A percentile compares a stretch with the other conserved stretches of the same genome.
These are phyloP conservation scores for Exophiala sp. DNA, from an alignment of 2,329 filamentous ascomycete species.

Conservation along the genomic window DNA sequence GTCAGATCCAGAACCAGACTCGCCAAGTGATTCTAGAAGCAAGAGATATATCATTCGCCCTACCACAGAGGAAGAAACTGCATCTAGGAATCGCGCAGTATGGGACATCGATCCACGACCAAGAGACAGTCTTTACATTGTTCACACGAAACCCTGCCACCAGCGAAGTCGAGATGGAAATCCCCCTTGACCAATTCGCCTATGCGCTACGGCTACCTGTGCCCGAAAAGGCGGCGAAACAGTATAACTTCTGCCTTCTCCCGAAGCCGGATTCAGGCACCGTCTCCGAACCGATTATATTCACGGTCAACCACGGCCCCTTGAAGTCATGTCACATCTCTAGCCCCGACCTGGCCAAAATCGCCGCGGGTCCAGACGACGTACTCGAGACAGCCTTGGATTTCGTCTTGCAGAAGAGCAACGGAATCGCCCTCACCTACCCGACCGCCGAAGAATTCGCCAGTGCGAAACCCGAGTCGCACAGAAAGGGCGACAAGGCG, in stretches of 20 bases:
- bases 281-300: conserved; percentile 56
- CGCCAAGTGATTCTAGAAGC: conserved; percentile 38
- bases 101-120: conserved; percentile 11
- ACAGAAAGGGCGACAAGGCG: conserved; percentile 57
- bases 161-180: conserved; percentile 49
- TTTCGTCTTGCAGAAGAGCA: conserved; percentile 40
- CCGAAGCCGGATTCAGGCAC: conserved; percentile 50
- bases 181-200: conserved; percentile 37
- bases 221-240: conserved; percentile 58
- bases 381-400: conserved; percentile 47
- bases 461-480: conserved; percentile 54
- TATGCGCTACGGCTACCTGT: conserved; percentile 57
- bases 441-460: conserved; percentile 54
- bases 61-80: conserved; percentile 60
- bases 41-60: conserved; percentile 54
- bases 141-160: conserved; percentile 47
- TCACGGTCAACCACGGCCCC: conserved; percentile 52
- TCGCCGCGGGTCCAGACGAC: conserved; percentile 39
- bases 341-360: conserved; percentile 11
- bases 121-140: conserved; percentile 34
- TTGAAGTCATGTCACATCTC: conserved; percentile 38
- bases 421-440: conserved; percentile 45
- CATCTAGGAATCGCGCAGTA: conserved; percentile 51
- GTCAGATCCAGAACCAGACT: conserved; percentile 22
- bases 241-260: conserved; percentile 58